Conservation (phyloP, 129 eudicot genomes). For the Saposhnikovia divaricata region DNA sequence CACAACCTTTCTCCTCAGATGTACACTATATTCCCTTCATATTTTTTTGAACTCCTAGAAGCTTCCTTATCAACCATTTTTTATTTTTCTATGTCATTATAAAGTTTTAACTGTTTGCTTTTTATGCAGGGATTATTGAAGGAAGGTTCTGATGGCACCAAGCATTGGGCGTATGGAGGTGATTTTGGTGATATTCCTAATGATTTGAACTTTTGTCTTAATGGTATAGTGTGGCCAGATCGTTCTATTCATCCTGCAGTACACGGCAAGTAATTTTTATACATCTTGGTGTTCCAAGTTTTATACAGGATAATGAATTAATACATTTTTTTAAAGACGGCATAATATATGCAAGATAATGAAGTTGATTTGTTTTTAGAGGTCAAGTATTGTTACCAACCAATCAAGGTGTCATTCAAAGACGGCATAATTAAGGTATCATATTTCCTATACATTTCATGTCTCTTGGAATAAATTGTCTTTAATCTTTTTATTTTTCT, state of each 20-base stretch:
- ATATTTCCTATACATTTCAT: not conserved
- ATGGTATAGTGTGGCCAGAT: constrained; percentile 87
- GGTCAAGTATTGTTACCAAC: constrained; percentile 86
- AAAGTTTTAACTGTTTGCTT: not conserved
- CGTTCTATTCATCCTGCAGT: constrained; percentile 91
- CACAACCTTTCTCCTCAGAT: not conserved
- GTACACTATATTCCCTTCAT: not conserved
- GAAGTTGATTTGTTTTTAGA: constrained; percentile 41
- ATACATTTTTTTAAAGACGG: not conserved
- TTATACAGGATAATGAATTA: not conserved
- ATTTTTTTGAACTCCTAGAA: not conserved
- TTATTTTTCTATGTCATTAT: not conserved
- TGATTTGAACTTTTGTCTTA: constrained; percentile 83
- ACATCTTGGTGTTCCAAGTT: not conserved
- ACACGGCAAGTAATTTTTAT: constrained; percentile 40
- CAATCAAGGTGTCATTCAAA: constrained; percentile 58
- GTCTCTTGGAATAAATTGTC: not conserved
- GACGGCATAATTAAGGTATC: constrained; percentile 67
- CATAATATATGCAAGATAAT: not conserved
- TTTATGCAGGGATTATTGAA: constrained; percentile 57
- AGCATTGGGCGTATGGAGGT: constrained; percentile 96
- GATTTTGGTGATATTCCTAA: constrained; percentile 87
- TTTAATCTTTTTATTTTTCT: not conserved
- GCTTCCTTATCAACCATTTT: not conserved
- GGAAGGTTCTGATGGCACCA: constrained; percentile 58